Percentiles rank a stretch among this genome's conserved stretches.
Conservation (phyloP, 768 basidiomycete species). For the Hericium alpestre region DNA sequence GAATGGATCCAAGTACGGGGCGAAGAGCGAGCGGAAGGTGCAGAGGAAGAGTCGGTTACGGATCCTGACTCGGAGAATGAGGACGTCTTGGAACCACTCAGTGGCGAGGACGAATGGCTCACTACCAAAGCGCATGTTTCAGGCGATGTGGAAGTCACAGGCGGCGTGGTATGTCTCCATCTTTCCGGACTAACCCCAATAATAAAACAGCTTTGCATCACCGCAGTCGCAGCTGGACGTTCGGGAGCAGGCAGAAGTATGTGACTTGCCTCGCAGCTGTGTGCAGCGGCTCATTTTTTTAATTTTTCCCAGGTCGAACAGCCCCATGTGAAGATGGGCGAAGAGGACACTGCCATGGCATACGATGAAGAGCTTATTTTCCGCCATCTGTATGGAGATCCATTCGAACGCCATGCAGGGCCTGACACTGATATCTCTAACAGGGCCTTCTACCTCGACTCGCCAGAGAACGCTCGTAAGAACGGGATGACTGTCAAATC, state of each 20-base stretch:
- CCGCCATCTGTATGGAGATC: slow-evolving; percentile 57
- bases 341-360: slow-evolving; percentile 52
- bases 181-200: too few relatives aligned
- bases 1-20: slow-evolving; percentile 16
- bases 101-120: slow-evolving; percentile 32
- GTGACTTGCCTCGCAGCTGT: neutral
- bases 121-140: slow-evolving; percentile 9
- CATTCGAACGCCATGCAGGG: neutral
- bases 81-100: slow-evolving; percentile 31
- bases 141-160: neutral
- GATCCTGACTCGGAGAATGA: slow-evolving; percentile 64
- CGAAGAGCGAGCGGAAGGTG: slow-evolving; percentile 18
- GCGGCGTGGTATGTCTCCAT: slow-evolving; percentile 2
- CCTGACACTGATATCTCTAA: neutral
- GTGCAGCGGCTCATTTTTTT: too few relatives aligned
- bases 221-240: slow-evolving; percentile 1
- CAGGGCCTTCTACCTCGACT: slow-evolving; percentile 86
- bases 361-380: slow-evolving; percentile 78
- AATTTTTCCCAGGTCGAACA: too few relatives aligned
- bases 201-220: neutral
- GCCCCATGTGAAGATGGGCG: slow-evolving; percentile 46
- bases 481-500: slow-evolving; percentile 49
- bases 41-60: slow-evolving; percentile 39
- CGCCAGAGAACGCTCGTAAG: slow-evolving; percentile 56
- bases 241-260: neutral